Evolutionary conservation across 2,329 filamentous ascomycete genomes (phyloP).

Genomic region (Fusarium bactridioides): DNA sequence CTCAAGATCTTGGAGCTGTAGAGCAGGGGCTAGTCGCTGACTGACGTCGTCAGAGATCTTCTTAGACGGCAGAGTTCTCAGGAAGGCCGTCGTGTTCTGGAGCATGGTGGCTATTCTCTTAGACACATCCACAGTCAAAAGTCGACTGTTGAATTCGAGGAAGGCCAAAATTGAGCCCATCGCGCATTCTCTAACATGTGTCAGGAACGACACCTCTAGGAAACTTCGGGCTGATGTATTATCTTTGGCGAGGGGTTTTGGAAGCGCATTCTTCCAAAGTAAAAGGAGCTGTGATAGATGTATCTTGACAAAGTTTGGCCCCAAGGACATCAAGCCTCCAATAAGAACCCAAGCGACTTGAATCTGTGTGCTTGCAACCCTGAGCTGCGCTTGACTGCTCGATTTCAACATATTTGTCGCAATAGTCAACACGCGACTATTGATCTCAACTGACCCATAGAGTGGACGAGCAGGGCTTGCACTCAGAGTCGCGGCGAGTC

Average conservation of each 20-base stretch:
- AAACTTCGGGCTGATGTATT: conserved; percentile 84
- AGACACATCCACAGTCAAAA: conserved; percentile 92
- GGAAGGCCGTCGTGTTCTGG: conserved; percentile 89
- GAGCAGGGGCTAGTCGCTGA: conserved; percentile 81
- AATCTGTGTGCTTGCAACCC: conserved; percentile 91
- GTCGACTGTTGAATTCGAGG: conserved; percentile 88
- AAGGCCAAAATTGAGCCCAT: conserved; percentile 91
- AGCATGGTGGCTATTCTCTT: conserved; percentile 93
- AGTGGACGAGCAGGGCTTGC: conserved; percentile 87
- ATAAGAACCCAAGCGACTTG: conserved; percentile 98
- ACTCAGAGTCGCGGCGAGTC: conserved; percentile 88
- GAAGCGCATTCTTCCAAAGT: conserved; percentile 96
- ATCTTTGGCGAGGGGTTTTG: conserved; percentile 92
- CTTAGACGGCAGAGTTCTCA: conserved; percentile 83
- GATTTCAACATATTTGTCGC: conserved; percentile 92
- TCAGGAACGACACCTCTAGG: conserved; percentile 89
- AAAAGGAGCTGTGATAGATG: conserved; percentile 93
- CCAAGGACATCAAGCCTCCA: conserved; percentile 93
- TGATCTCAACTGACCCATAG: conserved; percentile 94
- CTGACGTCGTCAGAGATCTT: conserved; percentile 87
- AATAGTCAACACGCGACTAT: conserved; percentile 88
- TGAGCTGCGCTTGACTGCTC: conserved; percentile 87
- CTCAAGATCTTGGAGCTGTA: conserved; percentile 90
- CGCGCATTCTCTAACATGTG: conserved; percentile 94
- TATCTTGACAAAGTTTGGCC: conserved; percentile 98